A percentile compares a stretch with the other conserved stretches of the same genome.
Conservation (phyloP, 768 basidiomycete genomes). For the Boletus sp. region DNA sequence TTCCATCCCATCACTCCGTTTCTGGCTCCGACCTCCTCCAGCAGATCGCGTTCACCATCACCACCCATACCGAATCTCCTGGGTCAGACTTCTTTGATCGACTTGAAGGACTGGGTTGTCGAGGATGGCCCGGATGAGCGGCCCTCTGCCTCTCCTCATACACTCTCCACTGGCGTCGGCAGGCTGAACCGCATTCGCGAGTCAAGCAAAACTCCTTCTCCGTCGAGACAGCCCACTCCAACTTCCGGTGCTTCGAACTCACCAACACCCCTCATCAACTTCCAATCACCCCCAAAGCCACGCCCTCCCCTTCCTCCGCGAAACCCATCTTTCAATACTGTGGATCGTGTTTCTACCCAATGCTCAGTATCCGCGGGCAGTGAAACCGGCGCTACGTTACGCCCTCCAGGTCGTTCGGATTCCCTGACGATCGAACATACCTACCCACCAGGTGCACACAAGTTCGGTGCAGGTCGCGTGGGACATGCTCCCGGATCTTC, state of each 20-base stretch:
- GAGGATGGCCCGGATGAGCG: conserved; percentile 50
- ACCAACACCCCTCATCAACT: conserved; percentile 49
- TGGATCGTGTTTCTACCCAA: conserved; percentile 39
- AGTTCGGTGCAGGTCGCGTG: conserved; percentile 32
- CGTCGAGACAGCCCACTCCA: conserved; percentile 11
- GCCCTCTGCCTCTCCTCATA: conserved; percentile 10
- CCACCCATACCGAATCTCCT: conserved; percentile 39
- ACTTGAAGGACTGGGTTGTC: conserved; percentile 71
- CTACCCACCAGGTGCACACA: conserved; percentile 44
- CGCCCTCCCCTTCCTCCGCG: conserved; percentile 67
- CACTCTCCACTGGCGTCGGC: conserved; percentile 3
- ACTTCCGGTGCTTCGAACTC: conserved; percentile 6
- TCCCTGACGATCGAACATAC: conserved; percentile 57
- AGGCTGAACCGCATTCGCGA: conserved; percentile 18
- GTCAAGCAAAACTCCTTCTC: conserved; percentile 25
- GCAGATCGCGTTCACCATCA: conserved; percentile 41
- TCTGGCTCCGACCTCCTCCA: conserved; percentile 24
- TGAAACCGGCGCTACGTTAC: conserved; percentile 18
- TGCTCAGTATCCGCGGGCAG: conserved; percentile 12
- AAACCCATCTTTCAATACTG: conserved; percentile 51
- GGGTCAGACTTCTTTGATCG: conserved; percentile 60
- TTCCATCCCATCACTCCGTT: conserved; percentile 42
- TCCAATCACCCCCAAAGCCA: conserved; percentile 48
- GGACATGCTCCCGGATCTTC: conserved; percentile 65
- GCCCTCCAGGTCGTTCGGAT: conserved; percentile 39